phyloP scores from a whole-genome alignment of 441 rosid genomes.

The Pelargonium australe region DNA sequence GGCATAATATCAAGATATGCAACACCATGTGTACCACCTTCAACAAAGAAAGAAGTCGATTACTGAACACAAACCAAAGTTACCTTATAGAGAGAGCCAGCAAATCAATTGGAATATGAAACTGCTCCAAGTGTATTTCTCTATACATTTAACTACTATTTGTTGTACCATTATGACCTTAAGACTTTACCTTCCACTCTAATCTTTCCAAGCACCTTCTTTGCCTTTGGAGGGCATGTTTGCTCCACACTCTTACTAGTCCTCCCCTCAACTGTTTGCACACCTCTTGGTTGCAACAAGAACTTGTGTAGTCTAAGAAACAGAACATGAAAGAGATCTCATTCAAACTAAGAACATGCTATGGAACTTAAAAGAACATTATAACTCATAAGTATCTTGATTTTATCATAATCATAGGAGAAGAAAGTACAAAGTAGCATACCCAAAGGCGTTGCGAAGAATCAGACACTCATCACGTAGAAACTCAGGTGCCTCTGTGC shows the following conservation, averaged over 20 bases:
- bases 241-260: slow-evolving; percentile 40
- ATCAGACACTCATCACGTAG: slow-evolving; percentile 76
- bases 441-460: slow-evolving; percentile 95
- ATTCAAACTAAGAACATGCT: slow-evolving; percentile 17
- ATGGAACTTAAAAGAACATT: slow-evolving; percentile 4
- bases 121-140: slow-evolving; percentile 2
- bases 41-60: neutral
- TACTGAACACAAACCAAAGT: neutral
- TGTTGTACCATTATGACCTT: slow-evolving; percentile 13
- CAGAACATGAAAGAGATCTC: slow-evolving; percentile 8
- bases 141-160: slow-evolving; percentile 6
- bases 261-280: slow-evolving; percentile 42
- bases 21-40: neutral
- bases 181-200: slow-evolving; percentile 83
- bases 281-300: slow-evolving; percentile 80
- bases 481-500: slow-evolving; percentile 96
- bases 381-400: slow-evolving; percentile 9
- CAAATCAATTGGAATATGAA: slow-evolving; percentile 6
- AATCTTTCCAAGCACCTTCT: slow-evolving; percentile 67
- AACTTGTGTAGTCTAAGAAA: slow-evolving; percentile 62
- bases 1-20: neutral
- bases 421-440: slow-evolving; percentile 21
- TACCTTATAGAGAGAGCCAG: neutral
- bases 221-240: slow-evolving; percentile 41
- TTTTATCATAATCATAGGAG: slow-evolving; percentile 15